phyloP scores from a whole-genome alignment of 2,329 filamentous ascomycete species.

The Juglanconis juglandina region DNA sequence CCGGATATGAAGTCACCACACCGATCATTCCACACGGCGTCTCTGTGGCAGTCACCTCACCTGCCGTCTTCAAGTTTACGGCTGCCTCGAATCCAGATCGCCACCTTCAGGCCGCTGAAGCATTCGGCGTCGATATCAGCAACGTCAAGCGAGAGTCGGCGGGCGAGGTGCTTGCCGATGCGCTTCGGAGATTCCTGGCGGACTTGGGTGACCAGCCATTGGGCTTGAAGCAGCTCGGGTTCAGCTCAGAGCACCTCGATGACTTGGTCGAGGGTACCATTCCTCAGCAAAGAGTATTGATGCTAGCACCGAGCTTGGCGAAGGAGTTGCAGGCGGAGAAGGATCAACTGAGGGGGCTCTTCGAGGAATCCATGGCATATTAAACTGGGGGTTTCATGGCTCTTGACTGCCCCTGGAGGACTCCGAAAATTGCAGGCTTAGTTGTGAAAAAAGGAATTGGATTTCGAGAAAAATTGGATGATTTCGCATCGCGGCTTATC shows the following conservation, averaged over 20 bases:
- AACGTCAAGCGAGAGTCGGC: conserved; percentile 87
- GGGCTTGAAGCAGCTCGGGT: conserved; percentile 81
- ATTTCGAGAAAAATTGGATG: too few species aligned
- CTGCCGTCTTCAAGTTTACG: conserved; percentile 92
- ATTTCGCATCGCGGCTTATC: too few species aligned
- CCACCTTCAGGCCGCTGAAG: conserved; percentile 83
- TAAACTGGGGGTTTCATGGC: conserved; percentile 14
- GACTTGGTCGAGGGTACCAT: conserved; percentile 89
- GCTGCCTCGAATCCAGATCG: conserved; percentile 87
- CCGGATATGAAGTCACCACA: conserved; percentile 73
- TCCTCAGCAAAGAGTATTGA: conserved; percentile 84
- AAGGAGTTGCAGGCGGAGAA: conserved; percentile 67
- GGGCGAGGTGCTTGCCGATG: conserved; percentile 82
- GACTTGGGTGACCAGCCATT: conserved; percentile 85
- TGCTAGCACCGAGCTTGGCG: conserved; percentile 80
- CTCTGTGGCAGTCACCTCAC: conserved; percentile 87
- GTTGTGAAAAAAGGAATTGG: too few species aligned
- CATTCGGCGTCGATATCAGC: conserved; percentile 83
- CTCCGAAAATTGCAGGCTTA: too few species aligned
- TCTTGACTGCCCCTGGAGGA: too few species aligned
- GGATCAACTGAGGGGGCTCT: conserved; percentile 66
- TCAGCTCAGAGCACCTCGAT: conserved; percentile 71
- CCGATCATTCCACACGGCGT: conserved; percentile 95
- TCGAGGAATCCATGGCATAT: conserved; percentile 57
- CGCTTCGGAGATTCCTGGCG: conserved; percentile 74